phyloP scores from a whole-genome alignment of 2,329 filamentous ascomycete genomes.

The Periconia sp. region DNA sequence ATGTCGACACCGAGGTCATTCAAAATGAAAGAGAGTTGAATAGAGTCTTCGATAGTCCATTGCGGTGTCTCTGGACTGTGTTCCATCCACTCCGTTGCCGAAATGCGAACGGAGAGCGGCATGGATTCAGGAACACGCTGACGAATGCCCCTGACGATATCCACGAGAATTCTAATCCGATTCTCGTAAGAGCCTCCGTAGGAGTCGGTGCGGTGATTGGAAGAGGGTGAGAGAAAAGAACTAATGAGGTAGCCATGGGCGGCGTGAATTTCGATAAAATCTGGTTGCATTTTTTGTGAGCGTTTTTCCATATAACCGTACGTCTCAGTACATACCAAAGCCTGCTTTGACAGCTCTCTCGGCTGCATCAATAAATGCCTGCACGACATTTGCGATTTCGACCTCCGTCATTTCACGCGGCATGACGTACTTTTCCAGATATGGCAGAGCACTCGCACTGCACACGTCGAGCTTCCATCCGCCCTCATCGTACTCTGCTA shows the following conservation, averaged over 20 bases:
- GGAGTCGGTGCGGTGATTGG: constrained; percentile 42
- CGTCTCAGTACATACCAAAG: constrained; percentile 55
- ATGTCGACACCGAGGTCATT: constrained; percentile 45
- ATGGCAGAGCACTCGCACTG: constrained; percentile 19
- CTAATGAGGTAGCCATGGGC: constrained; percentile 44
- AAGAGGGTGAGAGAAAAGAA: constrained; percentile 38
- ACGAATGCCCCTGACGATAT: constrained; percentile 35
- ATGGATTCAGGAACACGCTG: constrained; percentile 16
- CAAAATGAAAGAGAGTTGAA: constrained; percentile 39
- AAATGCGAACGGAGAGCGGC: constrained; percentile 23
- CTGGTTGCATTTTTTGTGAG: constrained; percentile 11
- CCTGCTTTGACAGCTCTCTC: constrained; percentile 29
- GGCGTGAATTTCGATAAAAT: constrained; percentile 40
- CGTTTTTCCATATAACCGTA: constrained; percentile 1
- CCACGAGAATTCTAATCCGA: constrained; percentile 37
- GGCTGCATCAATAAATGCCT: constrained; percentile 42
- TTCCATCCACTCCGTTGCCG: constrained; percentile 28
- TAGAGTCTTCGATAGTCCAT: constrained; percentile 42
- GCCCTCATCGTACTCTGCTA: constrained; percentile 17
- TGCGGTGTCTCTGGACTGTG: constrained; percentile 16
- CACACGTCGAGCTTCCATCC: constrained; percentile 28
- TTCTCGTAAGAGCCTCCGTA: constrained; percentile 46
- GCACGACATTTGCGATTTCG: constrained; percentile 40
- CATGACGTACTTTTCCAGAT: constrained; percentile 8
- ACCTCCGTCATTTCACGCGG: constrained; percentile 35